Evolutionary conservation across 352 stramenopile genomes (phyloP), one percentile per base, ranked within the genome.

Genomic region (Phytophthora hybrid): DNA sequence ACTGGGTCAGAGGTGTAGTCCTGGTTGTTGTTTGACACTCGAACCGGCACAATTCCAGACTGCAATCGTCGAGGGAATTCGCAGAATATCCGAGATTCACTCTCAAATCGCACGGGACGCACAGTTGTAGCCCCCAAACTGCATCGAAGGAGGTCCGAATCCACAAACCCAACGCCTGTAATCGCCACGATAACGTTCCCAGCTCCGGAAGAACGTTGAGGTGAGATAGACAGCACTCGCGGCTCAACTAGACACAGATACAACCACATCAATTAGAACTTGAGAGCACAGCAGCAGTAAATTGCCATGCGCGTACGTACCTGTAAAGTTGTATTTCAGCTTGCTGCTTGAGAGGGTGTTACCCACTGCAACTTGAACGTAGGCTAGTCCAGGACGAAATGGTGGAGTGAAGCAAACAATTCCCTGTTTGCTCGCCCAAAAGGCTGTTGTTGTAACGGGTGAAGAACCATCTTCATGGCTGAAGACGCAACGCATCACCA

Each of bases 21-120:
- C 69, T 83, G 79, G 29, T 78, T 76, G 62, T 86, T 85, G 19
- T 76, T 81, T 2, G 79, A 73, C 14, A 88, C 67, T 31, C 66
- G 55, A 4, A 84, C 76, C 0, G 49, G 29, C 10, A 82, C 37
- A 49, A 56, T 62, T 6, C 71, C 71, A 51, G 77, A 64, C 31
- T 63, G 32, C 14, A 69, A 32, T 10, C 31, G 55, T 18, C 77
- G 64, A 18, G 76, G 67, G 34, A 81, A 71, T 49, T 66, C 37
- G 32, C 76, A 82, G 7, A 69, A 13, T 5, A 82, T 51, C 7
- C 47, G 59, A 32, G 74, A 69, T 23, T 73, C 57, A 46, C 34
- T 78, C 13, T 71, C 37, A 14, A 80, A 63, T 26, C 8, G 13
- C 2, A 71, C 21, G 18, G 59, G 65, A 41, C 41, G 53, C 4